Base-by-base conservation (phyloP, 2,329 filamentous ascomycete genomes). In the Pestalotiopsis sp. region DNA sequence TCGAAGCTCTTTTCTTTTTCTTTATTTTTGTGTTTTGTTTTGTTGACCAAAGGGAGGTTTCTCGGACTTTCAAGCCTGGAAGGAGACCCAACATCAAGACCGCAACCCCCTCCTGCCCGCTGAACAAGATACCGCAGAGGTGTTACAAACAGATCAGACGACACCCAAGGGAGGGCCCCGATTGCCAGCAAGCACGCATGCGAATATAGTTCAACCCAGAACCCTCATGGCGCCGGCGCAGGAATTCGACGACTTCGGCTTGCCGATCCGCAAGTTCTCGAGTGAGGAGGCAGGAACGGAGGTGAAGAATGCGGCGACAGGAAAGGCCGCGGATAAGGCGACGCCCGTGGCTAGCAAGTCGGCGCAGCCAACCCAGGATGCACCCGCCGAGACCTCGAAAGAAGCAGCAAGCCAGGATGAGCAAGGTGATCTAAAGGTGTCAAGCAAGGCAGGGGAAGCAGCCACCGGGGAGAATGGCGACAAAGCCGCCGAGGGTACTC, bases 171-270 rank as follows among this genome's bases (percentile, higher is more conserved):
- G 36, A 39, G 12, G 27, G 9, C 31, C 13, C 27, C 31, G 20
- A 38, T 36, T 23, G 13, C 17, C 17, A 17, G 74, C 70, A 70
- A 72, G 70, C 74, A 77, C 76, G 74, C 73, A 78, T 78, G 74
- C 74, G 72, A 71, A 71, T 38, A n/a, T 39, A 64, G 14, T 64
- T 6, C 20, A 25, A 70, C 71, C 76, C 69, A 79, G 77, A 75
- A 74, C 76, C 71, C 73, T 75, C 70, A 75, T 72, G 74, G 74
- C 72, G 62, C 59, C 74, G 70, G 75, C 73, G 68, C 78, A 76
- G 64, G 88, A 91, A 75, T 81, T 90, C 69, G 91, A 93, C 78
- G 91, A 93, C 72, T 93, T 93, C 77, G 91, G 91, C 64, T 81
- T 93, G 71, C 91, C 91, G 20, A 86, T 91, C 70, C 85, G 83